These are phyloP conservation scores for Liriodendron chinense DNA, from an alignment of 164 flowering plant genomes.

Conservation along the genomic window DNA sequence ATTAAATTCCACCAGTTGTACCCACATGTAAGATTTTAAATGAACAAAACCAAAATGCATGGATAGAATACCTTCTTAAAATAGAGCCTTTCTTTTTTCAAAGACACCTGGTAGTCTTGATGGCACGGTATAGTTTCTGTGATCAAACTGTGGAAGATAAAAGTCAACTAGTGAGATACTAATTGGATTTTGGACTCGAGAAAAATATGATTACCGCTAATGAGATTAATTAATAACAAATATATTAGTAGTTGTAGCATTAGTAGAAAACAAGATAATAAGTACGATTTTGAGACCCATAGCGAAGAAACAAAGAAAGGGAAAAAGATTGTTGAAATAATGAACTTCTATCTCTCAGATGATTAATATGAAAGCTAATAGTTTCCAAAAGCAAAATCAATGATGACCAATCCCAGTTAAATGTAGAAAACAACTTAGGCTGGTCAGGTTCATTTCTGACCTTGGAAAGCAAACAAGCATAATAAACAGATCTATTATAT, in stretches of 20 bases:
- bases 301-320: too few species aligned
- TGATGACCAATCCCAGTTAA: not conserved
- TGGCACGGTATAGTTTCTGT: conserved; percentile 87
- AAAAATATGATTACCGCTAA: too few species aligned
- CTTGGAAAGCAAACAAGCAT: conserved; percentile 92
- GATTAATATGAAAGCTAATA: too few species aligned
- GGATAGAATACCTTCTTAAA: conserved; percentile 47
- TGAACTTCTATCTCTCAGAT: too few species aligned
- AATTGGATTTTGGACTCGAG: too few species aligned
- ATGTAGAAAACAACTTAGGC: not conserved
- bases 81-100: conserved; percentile 37
- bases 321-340: too few species aligned
- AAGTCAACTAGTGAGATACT: conserved; percentile 2
- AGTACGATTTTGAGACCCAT: too few species aligned
- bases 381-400: too few species aligned
- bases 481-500: conserved; percentile 73
- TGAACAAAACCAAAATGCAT: not conserved
- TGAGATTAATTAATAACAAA: too few species aligned
- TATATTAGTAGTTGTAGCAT: too few species aligned
- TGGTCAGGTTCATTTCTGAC: conserved; percentile 32
- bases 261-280: too few species aligned
- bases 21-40: not conserved
- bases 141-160: conserved; percentile 57
- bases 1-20: not conserved
- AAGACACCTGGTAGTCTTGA: conserved; percentile 57